A percentile compares a stretch with the other conserved stretches of the same genome.
Conservation (phyloP, 129 eudicot genomes). For the Lonicera japonica region DNA sequence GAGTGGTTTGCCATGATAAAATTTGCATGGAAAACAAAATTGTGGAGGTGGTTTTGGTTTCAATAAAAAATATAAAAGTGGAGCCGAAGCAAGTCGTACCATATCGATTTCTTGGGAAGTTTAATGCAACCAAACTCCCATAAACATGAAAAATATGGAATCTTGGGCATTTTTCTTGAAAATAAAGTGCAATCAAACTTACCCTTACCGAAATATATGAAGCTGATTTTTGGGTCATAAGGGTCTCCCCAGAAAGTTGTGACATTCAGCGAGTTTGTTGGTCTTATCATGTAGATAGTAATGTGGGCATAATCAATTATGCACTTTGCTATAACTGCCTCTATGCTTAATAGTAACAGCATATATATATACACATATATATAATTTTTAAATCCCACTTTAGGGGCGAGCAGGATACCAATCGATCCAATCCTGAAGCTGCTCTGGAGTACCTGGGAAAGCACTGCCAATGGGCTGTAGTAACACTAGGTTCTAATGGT, state of each 20-base stretch:
- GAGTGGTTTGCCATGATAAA: too few species aligned
- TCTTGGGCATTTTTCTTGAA: too few species aligned
- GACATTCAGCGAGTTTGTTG: background rate
- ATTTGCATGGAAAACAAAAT: too few species aligned
- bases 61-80: too few species aligned
- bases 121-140: too few species aligned
- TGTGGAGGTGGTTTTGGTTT: too few species aligned
- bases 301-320: background rate
- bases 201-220: background rate
- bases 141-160: too few species aligned
- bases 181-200: too few species aligned
- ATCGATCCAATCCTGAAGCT: conserved; percentile 71
- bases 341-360: background rate
- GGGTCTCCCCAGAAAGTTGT: background rate
- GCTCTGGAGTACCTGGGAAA: conserved; percentile 72
- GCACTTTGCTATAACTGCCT: background rate
- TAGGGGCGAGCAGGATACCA: conserved; percentile 49
- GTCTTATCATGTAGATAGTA: background rate
- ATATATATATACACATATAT: too few species aligned
- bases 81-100: too few species aligned
- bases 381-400: background rate
- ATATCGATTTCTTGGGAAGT: too few species aligned
- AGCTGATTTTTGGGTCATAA: background rate
- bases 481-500: conserved; percentile 83
- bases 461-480: conserved; percentile 92